phyloP scores from a whole-genome alignment of 495 filamentous ascomycete genomes.

The Bacidia gigantensis region DNA sequence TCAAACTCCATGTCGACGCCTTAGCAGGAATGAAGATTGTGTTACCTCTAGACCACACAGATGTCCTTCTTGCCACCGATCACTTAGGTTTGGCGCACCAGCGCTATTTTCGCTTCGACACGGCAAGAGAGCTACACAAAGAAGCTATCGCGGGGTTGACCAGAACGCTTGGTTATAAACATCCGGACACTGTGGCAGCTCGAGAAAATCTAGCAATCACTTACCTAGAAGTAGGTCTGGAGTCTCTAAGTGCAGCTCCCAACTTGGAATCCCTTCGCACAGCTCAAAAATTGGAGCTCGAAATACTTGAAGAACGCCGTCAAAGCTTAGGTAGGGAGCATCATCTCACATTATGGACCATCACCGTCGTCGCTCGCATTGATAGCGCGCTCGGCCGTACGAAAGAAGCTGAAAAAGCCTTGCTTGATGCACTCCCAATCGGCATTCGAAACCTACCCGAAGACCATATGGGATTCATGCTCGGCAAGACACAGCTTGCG shows the following conservation, averaged over 20 bases:
- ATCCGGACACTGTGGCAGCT: too few species aligned
- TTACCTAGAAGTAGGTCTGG: conserved; percentile 22
- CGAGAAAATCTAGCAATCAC: too few species aligned
- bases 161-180: too few species aligned
- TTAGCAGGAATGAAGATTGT: conserved; percentile 14
- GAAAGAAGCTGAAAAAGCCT: conserved; percentile 8
- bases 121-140: conserved; percentile 17
- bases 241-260: conserved; percentile 11
- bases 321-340: conserved; percentile 20
- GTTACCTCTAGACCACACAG: conserved; percentile 15
- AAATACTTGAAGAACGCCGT: conserved; percentile 12
- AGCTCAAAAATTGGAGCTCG: conserved; percentile 6
- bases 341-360: conserved; percentile 19
- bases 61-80: conserved; percentile 21
- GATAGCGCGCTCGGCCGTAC: conserved; percentile 12
- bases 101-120: conserved; percentile 16
- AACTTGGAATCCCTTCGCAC: conserved; percentile 13
- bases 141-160: conserved; percentile 19
- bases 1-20: conserved; percentile 19
- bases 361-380: conserved; percentile 16
- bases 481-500: conserved; percentile 7
- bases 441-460: conserved; percentile 15
- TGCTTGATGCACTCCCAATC: conserved; percentile 12
- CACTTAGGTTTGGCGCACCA: conserved; percentile 15
- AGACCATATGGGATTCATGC: conserved; percentile 15